Percentiles rank a stretch among this genome's conserved stretches.
phyloP scores from a whole-genome alignment of 441 rosid species.

The Populus hybrid region DNA sequence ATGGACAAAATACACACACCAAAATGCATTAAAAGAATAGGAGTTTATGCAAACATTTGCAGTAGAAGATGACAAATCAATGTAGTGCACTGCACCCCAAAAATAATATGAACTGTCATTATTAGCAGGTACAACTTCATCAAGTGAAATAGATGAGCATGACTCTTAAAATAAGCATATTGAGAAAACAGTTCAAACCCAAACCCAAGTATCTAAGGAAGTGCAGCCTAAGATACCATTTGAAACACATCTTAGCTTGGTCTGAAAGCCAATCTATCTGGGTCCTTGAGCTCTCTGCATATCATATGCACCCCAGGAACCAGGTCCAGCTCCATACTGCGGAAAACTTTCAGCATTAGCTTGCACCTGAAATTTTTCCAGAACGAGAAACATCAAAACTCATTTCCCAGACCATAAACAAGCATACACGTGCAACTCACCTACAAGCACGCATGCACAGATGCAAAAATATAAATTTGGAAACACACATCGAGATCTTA shows the following conservation, averaged over 20 bases:
- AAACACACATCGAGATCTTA: slow-evolving; percentile 34
- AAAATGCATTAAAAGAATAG: slow-evolving; percentile 8
- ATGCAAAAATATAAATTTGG: background rate
- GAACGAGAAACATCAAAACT: background rate
- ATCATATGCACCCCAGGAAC: slow-evolving; percentile 66
- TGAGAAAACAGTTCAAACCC: slow-evolving; percentile 25
- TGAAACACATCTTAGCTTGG: slow-evolving; percentile 28
- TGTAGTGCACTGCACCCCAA: slow-evolving; percentile 20
- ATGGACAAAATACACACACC: background rate
- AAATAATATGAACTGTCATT: slow-evolving; percentile 19
- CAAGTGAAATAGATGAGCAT: slow-evolving; percentile 17
- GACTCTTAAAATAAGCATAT: slow-evolving; percentile 23
- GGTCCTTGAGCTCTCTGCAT: slow-evolving; percentile 71
- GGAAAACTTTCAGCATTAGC: slow-evolving; percentile 67
- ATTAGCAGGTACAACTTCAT: slow-evolving; percentile 31
- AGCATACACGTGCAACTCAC: background rate
- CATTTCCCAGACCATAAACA: background rate
- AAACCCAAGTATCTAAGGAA: slow-evolving; percentile 28
- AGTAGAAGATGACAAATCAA: slow-evolving; percentile 14
- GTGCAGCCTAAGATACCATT: slow-evolving; percentile 41
- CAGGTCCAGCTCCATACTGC: slow-evolving; percentile 66
- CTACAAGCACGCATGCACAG: background rate
- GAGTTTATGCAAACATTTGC: slow-evolving; percentile 13
- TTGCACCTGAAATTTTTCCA: slow-evolving; percentile 40
- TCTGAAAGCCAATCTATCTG: slow-evolving; percentile 38